Base-by-base conservation (phyloP, 257 asterid genomes). In the Solanum commersonii region DNA sequence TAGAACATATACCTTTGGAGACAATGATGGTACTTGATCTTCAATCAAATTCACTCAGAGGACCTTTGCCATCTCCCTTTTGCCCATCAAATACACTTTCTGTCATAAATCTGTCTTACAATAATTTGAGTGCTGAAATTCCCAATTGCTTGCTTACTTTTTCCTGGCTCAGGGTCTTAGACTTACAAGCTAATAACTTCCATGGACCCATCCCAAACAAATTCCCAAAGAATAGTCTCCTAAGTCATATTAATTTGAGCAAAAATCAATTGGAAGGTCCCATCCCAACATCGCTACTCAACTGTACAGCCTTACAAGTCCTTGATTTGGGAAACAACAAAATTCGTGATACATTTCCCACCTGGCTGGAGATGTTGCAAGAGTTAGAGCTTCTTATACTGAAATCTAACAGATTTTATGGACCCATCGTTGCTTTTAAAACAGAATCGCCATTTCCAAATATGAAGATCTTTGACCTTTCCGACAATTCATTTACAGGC, bases 161-260 rank as follows among this genome's bases (percentile, higher is more conserved):
- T 81, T 0, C 1, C 35, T 0, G 0, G 16, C 35, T 78, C 34
- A 6, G 0, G 1, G 85, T 81, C 65, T 29, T 81, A 18, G 85
- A 81, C 23, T 25, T 81, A 18, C 15, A 0, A 44, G 37, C 10
- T 25, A 81, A 44, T 46, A 81, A 25, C 67, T 44, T 81, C 34
- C 10, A 81, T 2, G 67, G 63, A 29, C 44, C 81, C 15, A 18
- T 72, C 35, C 81, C 81, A 72, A 72, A 72, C 44, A 72, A 1
- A 72, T 33, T 72, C 44, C 20, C 44, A 18, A 0, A 14, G 44
- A 3, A 27, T 29, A 3, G 11, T 27, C 0, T 0, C 0, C 22
- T 68, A 27, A 0, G 0, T 2, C 5, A 14, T 68, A 27, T 68
- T 37, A 23, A 3, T 76, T 76, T 38, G 83, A 38, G 23, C 83